Conservation (phyloP, 108 stramenopile species). For the Nitzschia inconspicua region DNA sequence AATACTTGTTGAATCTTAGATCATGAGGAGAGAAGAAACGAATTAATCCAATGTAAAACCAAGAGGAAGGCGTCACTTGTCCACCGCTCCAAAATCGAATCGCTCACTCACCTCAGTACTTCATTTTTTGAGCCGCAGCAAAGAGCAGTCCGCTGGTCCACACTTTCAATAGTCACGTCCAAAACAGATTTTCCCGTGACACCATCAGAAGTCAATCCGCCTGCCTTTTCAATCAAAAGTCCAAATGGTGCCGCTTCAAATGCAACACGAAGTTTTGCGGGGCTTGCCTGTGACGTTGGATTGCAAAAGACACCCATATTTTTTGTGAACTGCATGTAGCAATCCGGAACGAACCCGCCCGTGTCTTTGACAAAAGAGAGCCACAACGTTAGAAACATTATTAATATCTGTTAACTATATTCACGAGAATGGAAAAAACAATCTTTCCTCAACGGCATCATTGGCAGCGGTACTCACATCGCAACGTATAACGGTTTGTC, state of each 20-base stretch:
- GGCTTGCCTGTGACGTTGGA: constrained; percentile 70
- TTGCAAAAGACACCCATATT: constrained; percentile 68
- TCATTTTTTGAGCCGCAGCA: constrained; percentile 64
- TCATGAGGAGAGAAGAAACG: no score
- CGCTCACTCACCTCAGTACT: no score
- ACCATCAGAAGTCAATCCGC: constrained; percentile 70
- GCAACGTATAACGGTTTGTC: constrained; percentile 87
- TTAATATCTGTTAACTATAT: constrained; percentile 23
- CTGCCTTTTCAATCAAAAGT: constrained; percentile 81
- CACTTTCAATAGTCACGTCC: constrained; percentile 57
- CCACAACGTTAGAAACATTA: constrained; percentile 26
- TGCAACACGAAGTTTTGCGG: constrained; percentile 76
- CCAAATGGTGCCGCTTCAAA: constrained; percentile 86
- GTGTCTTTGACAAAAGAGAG: constrained; percentile 57
- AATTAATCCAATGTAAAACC: no score
- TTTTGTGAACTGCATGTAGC: constrained; percentile 65
- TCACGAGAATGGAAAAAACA: constrained; percentile 27
- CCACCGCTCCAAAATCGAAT: constrained; percentile 57
- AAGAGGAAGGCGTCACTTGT: no score
- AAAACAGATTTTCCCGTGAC: constrained; percentile 61
- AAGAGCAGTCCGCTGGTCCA: constrained; percentile 69
- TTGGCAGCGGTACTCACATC: no score
- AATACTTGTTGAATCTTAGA: no score
- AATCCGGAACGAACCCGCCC: constrained; percentile 68
- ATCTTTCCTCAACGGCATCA: constrained; percentile 30